These are phyloP conservation scores for Venturia pyrina DNA, from an alignment of 2,329 filamentous ascomycete genomes.

Conservation along the genomic window DNA sequence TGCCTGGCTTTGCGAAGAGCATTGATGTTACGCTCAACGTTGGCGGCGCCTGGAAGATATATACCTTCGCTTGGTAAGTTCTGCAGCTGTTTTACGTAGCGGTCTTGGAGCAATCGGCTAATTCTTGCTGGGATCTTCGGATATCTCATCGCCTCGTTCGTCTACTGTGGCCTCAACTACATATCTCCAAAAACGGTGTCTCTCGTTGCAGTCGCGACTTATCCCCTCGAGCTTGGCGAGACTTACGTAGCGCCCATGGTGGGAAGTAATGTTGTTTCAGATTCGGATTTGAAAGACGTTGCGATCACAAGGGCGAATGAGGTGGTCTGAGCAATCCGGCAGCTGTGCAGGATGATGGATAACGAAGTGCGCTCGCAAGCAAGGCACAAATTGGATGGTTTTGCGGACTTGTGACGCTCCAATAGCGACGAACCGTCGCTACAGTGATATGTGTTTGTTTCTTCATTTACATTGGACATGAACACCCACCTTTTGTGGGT, in stretches of 20 bases:
- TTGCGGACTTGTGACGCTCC: too few species aligned
- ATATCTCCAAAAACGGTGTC: constrained; percentile 26
- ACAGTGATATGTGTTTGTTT: too few species aligned
- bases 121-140: constrained; percentile 33
- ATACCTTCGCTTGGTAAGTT: constrained; percentile 29
- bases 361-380: too few species aligned
- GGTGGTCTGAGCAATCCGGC: constrained; percentile 7
- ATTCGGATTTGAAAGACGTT: constrained; percentile 17
- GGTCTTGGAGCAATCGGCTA: constrained; percentile 18
- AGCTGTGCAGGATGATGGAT: too few species aligned
- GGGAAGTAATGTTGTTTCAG: constrained; percentile 17
- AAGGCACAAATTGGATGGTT: too few species aligned
- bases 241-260: constrained; percentile 15
- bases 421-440: too few species aligned
- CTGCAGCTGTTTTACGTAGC: too few species aligned
- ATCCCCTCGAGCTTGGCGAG: constrained; percentile 26
- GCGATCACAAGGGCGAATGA: constrained; percentile 21
- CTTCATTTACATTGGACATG: too few species aligned
- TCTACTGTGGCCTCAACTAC: constrained; percentile 32
- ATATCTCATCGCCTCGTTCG: constrained; percentile 25
- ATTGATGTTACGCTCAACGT: constrained; percentile 29
- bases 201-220: constrained; percentile 27
- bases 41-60: constrained; percentile 33
- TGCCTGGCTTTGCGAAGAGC: constrained; percentile 30
- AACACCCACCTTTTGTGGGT: too few species aligned